Percentiles rank a stretch among this genome's conserved stretches.
These are phyloP conservation scores for Limonium bicolor DNA, from an alignment of 148 eudicot species.

Conservation along the genomic window DNA sequence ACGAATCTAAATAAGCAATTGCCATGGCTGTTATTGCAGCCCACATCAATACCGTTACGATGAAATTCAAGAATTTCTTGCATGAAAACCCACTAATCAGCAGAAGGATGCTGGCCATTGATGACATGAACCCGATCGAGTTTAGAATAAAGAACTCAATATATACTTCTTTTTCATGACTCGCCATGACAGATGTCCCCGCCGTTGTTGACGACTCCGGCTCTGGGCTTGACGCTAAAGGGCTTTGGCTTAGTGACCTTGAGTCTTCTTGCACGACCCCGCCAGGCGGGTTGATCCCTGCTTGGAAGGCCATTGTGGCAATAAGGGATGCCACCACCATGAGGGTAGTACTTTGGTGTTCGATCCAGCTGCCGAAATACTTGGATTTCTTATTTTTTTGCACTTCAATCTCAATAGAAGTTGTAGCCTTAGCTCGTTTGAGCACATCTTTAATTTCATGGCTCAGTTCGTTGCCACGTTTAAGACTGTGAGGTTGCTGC, in stretches of 20 bases:
- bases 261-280: slow-evolving; percentile 13
- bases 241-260: not conserved
- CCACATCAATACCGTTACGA: slow-evolving; percentile 5
- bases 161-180: not conserved
- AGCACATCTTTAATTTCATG: no score
- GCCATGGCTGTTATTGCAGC: not conserved
- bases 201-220: no score
- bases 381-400: no score
- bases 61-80: not conserved
- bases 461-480: no score
- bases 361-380: no score
- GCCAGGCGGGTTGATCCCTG: slow-evolving; percentile 17
- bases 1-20: not conserved
- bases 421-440: no score
- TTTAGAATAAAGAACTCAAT: not conserved
- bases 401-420: no score
- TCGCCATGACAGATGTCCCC: not conserved
- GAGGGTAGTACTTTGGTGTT: not conserved
- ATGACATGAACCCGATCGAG: slow-evolving; percentile 2
- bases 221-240: no score
- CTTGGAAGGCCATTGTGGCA: slow-evolving; percentile 11
- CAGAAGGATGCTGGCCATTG: slow-evolving; percentile 1
- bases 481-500: no score
- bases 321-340: slow-evolving; percentile 7
- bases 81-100: slow-evolving; percentile 6